Base-by-base conservation (phyloP, 2,329 filamentous ascomycete species). In the Blastomyces silverae region DNA sequence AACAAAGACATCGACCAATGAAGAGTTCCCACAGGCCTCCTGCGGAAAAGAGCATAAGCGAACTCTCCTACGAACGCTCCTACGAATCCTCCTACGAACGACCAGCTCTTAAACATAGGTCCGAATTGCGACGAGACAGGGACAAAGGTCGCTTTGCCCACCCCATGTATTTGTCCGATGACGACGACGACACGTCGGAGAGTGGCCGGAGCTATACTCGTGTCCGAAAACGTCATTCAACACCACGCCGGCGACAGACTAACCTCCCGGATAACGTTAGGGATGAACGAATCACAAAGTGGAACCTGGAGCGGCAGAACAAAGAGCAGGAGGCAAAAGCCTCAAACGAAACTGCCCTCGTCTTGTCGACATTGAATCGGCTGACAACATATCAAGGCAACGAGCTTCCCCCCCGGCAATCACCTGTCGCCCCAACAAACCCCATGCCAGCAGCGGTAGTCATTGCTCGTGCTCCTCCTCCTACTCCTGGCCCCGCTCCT, bases 311-410 rank as follows among this genome's bases (percentile, higher is more conserved):
- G 52, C 34, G 6, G 17, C 31, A 39, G n/a, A 17, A 39, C 0
- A 1, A 34, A 39, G 7, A 4, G 8, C 28, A 55, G 2, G 31
- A 22, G 6, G 0, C 31, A 22, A 39, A 22, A 57, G 31, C 25
- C 55, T 17, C 31, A 1, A 8, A 37, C 25, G 44, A 62, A 8
- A 52, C 13, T n/a, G 28, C 22, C 28, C 39, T 62, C 31, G 46
- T 62, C 4, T 15, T 53, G 22, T 50, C 60, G n/a, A 53, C 46
- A 22, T 28, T 62, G 22, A 62, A 52, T 1, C 25, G 46, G 46
- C 15, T 50, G 15, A 62, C 60, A 37, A 50, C 25, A 15, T 62
- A 31, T 37, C 17, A 62, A 15, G 46, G 46, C 46, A n/a, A 13
- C 20, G 46, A 37, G 28, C 44, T 62, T 48, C 60, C 28, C 11